Percentiles rank a stretch among this genome's conserved stretches.
phyloP scores from a whole-genome alignment of 768 basidiomycete genomes.

The Gyrodon lividus region DNA sequence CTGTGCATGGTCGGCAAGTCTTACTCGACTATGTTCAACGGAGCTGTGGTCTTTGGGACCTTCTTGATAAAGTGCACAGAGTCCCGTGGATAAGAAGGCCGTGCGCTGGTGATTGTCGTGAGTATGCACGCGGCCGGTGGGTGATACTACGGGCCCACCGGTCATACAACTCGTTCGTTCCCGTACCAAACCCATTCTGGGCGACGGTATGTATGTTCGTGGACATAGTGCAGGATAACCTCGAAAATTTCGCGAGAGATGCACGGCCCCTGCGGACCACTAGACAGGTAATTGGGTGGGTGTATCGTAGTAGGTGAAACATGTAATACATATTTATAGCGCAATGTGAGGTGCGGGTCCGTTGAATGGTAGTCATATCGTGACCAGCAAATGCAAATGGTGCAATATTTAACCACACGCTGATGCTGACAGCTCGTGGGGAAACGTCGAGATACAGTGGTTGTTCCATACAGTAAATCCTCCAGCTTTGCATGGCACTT shows the following conservation, averaged over 20 bases:
- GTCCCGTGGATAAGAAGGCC: conserved; percentile 77
- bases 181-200: conserved; percentile 69
- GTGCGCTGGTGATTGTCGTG: conserved; percentile 45
- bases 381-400: too few relatives aligned
- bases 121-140: not conserved
- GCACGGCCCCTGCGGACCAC: not conserved
- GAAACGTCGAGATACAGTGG: too few relatives aligned
- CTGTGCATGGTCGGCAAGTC: conserved; percentile 19
- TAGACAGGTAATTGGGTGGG: not conserved
- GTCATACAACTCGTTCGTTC: conserved; percentile 84
- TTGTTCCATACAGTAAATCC: too few relatives aligned
- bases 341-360: not conserved
- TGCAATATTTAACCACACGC: too few relatives aligned
- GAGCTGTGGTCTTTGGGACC: conserved; percentile 36
- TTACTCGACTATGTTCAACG: conserved; percentile 71
- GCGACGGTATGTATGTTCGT: conserved; percentile 61
- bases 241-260: not conserved
- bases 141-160: conserved; percentile 37
- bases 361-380: not conserved
- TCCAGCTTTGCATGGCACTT: too few relatives aligned
- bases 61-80: conserved; percentile 62
- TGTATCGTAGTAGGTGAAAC: not conserved
- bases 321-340: not conserved
- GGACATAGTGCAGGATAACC: conserved; percentile 24
- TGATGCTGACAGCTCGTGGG: too few relatives aligned